Evolutionary conservation across 2,329 filamentous ascomycete species (phyloP), one percentile per base, ranked within the genome.

Genomic region (Aspergillus thermomutatus): DNA sequence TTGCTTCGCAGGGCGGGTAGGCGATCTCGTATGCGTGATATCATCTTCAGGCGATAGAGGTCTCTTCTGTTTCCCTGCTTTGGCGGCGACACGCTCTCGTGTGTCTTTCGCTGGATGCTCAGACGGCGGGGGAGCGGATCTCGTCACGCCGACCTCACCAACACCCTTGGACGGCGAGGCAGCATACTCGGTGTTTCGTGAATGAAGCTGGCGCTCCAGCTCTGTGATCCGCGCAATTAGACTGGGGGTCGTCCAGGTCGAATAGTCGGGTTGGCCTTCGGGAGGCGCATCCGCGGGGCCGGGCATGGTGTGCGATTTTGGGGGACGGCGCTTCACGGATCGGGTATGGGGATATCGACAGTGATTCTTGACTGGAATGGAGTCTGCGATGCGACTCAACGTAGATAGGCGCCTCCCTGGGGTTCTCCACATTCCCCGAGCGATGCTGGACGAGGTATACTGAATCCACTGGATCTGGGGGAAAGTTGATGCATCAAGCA

Each of bases 141-240:
- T 49, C 34, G 59, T n/a, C 43, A 51, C 45, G 31, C 25, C 48
- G 52, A 40, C 37, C 19, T 53, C 34, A 34, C 25, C 41, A 23
- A 45, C 50, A 21, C 41, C 10, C 14, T 59, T 46, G 3, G 60
- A 49, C 14, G 62, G 53, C 3, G 60, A 19, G 17, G 60, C 47
- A 9, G 65, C 60, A 17, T 68, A 76, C 53, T 66, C 74, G 17
- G 73, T 61, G 25, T 76, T 80, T 47, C 80, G 79, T n/a, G 69
- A 75, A 53, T 82, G 80, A 14, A 92, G 75, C 67, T 90, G 82
- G 4, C 79, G 71, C 72, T 95, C 91, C 6, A 94, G 79, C 52
- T 83, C 77, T 17, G 79, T 82, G 48, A 95, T 85, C 43, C 88
- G 83, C 62, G 83, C 77, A 46, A 94, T 83, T 40, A 94, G 83